Percentiles rank a stretch among this genome's conserved stretches.
Evolutionary conservation across 2,329 filamentous ascomycete species (phyloP).

Genomic region (Penicillium sp.): DNA sequence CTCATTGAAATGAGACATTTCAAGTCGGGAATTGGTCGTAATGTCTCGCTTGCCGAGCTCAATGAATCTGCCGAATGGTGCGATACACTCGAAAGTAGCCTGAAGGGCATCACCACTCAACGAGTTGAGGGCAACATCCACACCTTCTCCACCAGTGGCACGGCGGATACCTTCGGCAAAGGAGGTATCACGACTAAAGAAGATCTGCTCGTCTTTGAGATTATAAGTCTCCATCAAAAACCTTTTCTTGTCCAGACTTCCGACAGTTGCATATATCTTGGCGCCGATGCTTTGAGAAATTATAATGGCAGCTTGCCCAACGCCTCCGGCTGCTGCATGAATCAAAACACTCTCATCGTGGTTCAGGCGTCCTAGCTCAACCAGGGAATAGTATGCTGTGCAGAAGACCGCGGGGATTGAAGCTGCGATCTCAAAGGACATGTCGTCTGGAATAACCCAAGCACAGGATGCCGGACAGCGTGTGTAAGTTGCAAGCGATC

Average conservation of each 20-base stretch:
- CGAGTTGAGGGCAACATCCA: constrained; percentile 36
- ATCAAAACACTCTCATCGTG: constrained; percentile 28
- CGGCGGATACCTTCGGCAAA: constrained; percentile 30
- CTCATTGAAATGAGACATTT: constrained; percentile 52
- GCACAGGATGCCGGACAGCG: constrained; percentile 35
- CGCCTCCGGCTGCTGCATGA: constrained; percentile 31
- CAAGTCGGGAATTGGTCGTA: constrained; percentile 43
- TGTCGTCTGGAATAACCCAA: constrained; percentile 36
- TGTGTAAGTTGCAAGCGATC: constrained; percentile 33
- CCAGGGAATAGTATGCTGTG: constrained; percentile 32
- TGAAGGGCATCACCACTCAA: constrained; percentile 33
- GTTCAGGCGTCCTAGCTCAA: constrained; percentile 29
- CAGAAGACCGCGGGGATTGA: constrained; percentile 32
- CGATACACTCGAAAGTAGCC: constrained; percentile 33
- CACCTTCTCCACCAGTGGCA: constrained; percentile 30
- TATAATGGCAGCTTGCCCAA: constrained; percentile 32
- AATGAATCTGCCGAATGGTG: constrained; percentile 37
- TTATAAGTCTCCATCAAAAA: constrained; percentile 25
- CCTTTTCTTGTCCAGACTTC: constrained; percentile 25
- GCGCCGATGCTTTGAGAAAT: constrained; percentile 27
- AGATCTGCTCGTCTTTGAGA: constrained; percentile 19
- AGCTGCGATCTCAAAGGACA: constrained; percentile 33
- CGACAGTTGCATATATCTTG: constrained; percentile 30
- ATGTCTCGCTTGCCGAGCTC: constrained; percentile 42
- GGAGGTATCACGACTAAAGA: constrained; percentile 26